A percentile compares a stretch with the other conserved stretches of the same genome.
Conservation (phyloP, 2,329 filamentous ascomycete species). For the Claviceps africana region DNA sequence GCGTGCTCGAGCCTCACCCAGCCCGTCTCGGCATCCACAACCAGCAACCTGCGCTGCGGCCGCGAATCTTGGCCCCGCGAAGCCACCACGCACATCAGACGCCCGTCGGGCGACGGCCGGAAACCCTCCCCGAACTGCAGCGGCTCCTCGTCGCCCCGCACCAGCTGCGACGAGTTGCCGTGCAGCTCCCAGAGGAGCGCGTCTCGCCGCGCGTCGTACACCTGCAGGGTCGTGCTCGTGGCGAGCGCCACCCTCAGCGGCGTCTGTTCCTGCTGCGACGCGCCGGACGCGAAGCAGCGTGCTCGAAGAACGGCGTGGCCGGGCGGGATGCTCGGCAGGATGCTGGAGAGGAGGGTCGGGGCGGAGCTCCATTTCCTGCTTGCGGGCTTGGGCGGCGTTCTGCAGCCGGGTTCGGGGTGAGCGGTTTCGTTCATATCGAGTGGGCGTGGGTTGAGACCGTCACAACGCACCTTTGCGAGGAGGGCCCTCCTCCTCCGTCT, state of each 20-base stretch:
- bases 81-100: conserved; percentile 2
- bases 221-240: conserved; percentile 1
- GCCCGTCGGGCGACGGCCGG: conserved; percentile 4
- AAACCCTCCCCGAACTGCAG: conserved; percentile 3
- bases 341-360: background rate
- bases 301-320: background rate
- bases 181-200: conserved; percentile 6
- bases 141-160: conserved; percentile 4
- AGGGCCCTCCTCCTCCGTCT: background rate
- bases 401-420: background rate
- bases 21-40: conserved; percentile 2
- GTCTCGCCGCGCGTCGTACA: conserved; percentile 2
- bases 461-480: background rate
- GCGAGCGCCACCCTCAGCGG: conserved; percentile 1
- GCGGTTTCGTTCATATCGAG: background rate
- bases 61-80: background rate
- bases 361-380: conserved; percentile 1
- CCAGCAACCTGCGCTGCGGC: conserved; percentile 1
- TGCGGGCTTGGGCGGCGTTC: background rate
- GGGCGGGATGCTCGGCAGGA: conserved; percentile 3
- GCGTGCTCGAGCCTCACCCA: conserved; percentile 2
- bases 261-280: background rate
- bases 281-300: conserved; percentile 1
- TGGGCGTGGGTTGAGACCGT: background rate
- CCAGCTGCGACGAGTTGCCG: conserved; percentile 5